Evolutionary conservation across 2,329 filamentous ascomycete species (phyloP), one percentile per base, ranked within the genome.

Genomic region (Botrytis byssoidea): DNA sequence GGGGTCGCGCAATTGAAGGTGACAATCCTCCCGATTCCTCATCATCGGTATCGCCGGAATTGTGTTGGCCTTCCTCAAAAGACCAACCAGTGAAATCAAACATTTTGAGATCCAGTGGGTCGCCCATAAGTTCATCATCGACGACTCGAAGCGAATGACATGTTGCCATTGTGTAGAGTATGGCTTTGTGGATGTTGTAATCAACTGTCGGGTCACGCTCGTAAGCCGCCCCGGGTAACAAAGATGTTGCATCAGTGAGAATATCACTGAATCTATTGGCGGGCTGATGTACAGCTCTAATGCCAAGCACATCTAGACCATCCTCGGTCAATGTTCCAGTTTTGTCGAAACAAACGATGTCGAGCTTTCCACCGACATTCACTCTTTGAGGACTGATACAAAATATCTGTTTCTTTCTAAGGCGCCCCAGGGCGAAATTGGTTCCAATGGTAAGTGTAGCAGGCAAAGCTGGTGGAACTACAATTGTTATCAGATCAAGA

Each of bases 281-380:
- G 1, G 87, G 87, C 67, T 87, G 85, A 73, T 92, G 89, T 16
- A 94, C 93, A 10, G 96, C 90, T 48, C 94, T 90, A 32, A 97
- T 90, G 20, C 96, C 96, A 20, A 99, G 87, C 29, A 99, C 93
- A 81, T 99, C 97, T 60, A 99, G 84, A 0, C 96, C 96, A 82
- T 99, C 96, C 82, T 98, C 96, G 0, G 96, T 99, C 71, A 99
- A 85, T 0, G 96, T 99, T n/a, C 96, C 96, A 0, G 96, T 99
- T 84, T 99, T 99, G 84, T 99, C 96, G 77, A 99, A 99, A 83
- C 95, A 98, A 84, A 99, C 93, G 18, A 98, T 89, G 80, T 99
- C 96, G 6, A 99, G 85, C 82, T 98, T 98, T 68, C 97, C 96
- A 25, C 93, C 96, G 9, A 99, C 94, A 79, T 98, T 99, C 73